A percentile compares a stretch with the other conserved stretches of the same genome.
These are phyloP conservation scores for Ceratocystis cubensis DNA, from an alignment of 2,329 filamentous ascomycete genomes.

Conservation along the genomic window DNA sequence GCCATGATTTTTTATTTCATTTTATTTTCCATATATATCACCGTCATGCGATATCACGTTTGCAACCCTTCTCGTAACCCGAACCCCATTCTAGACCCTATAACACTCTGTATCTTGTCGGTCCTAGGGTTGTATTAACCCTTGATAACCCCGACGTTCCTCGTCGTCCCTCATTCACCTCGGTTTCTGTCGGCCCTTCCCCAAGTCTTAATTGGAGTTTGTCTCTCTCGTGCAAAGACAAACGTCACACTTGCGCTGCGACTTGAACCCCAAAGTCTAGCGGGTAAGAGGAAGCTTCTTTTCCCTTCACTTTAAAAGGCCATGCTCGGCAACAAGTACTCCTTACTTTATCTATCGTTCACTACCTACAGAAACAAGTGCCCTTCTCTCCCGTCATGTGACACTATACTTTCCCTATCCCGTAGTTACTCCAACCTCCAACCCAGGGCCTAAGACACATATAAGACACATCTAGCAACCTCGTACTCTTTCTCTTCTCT, in stretches of 20 bases:
- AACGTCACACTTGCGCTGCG: not conserved
- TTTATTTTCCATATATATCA: no score
- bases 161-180: not conserved
- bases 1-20: no score
- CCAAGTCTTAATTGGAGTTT: conserved; percentile 3
- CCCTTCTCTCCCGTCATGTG: not conserved
- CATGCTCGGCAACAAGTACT: not conserved
- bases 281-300: not conserved
- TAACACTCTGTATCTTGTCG: no score
- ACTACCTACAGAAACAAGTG: not conserved
- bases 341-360: not conserved
- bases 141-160: not conserved
- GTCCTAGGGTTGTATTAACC: not conserved
- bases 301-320: not conserved
- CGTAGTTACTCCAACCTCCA: not conserved
- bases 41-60: no score
- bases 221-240: not conserved
- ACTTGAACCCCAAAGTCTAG: not conserved
- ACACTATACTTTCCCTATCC: not conserved
- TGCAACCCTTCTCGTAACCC: no score
- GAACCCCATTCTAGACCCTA: no score
- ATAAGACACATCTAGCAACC: not conserved
- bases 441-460: not conserved
- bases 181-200: not conserved
- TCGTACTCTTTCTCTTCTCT: not conserved